A percentile compares a stretch with the other conserved stretches of the same genome.
Evolutionary conservation across 441 rosid species (phyloP).

Genomic region (Arabidopsis lyrata): DNA sequence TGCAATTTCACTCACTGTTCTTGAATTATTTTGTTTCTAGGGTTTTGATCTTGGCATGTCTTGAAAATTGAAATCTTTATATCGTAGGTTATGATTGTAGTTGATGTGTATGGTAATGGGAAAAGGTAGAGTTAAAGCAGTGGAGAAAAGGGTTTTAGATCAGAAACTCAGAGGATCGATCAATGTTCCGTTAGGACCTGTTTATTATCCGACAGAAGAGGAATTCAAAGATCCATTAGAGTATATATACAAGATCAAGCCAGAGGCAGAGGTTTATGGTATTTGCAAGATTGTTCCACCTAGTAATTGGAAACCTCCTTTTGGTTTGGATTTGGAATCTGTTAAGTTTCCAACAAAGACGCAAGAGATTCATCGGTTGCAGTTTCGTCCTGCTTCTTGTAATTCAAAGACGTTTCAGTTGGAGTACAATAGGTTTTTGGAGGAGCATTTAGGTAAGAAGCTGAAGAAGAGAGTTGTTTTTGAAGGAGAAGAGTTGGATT

Average conservation of each 20-base stretch:
- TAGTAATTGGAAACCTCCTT: constrained; percentile 75
- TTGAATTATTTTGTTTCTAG: constrained; percentile 14
- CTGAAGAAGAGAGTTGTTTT: constrained; percentile 77
- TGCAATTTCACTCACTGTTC: not conserved
- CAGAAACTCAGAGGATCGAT: constrained; percentile 56
- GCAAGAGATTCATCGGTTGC: constrained; percentile 97
- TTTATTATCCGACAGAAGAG: constrained; percentile 81
- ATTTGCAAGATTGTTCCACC: constrained; percentile 97
- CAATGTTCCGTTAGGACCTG: constrained; percentile 73
- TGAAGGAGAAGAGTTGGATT: constrained; percentile 89
- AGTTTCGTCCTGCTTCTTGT: constrained; percentile 85
- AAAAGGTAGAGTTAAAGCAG: constrained; percentile 89
- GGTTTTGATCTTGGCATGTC: constrained; percentile 20
- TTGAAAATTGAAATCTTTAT: constrained; percentile 10
- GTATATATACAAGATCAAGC: constrained; percentile 80
- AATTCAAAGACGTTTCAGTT: constrained; percentile 88
- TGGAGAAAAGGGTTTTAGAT: constrained; percentile 72
- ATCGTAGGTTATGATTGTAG: constrained; percentile 44
- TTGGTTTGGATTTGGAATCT: constrained; percentile 68
- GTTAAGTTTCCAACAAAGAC: constrained; percentile 90
- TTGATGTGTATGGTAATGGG: constrained; percentile 67
- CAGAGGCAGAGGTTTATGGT: constrained; percentile 90
- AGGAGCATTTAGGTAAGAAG: constrained; percentile 77
- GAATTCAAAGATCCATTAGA: constrained; percentile 89
- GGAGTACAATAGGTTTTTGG: constrained; percentile 83